Conservation (phyloP, 164 flowering plant species). For the Pachysandra terminalis region DNA sequence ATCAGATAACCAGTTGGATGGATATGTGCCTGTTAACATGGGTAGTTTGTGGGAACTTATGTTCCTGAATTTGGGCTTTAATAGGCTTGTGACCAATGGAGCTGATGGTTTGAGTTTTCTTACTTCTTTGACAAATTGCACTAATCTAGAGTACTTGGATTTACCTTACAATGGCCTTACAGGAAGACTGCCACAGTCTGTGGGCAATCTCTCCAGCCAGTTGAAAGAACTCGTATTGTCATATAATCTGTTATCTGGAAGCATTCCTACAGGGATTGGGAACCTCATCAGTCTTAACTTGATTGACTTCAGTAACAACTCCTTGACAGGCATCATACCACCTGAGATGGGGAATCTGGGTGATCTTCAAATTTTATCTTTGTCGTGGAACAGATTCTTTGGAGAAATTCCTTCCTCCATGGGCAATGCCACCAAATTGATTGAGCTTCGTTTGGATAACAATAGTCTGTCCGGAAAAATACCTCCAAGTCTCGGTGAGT, state of each 20-base stretch:
- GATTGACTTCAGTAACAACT: not conserved
- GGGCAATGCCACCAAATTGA: constrained; percentile 12
- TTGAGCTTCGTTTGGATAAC: not conserved
- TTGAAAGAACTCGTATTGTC: not conserved
- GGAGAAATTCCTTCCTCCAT: constrained; percentile 15
- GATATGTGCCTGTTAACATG: constrained; percentile 5
- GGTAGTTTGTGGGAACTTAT: not conserved
- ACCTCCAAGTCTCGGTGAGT: constrained; percentile 22
- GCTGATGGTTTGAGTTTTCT: constrained; percentile 16
- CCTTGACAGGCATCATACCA: constrained; percentile 18
- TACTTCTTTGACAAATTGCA: constrained; percentile 17
- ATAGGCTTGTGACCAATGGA: constrained; percentile 5
- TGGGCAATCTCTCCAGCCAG: constrained; percentile 16
- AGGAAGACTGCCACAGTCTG: constrained; percentile 16
- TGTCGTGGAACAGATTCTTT: constrained; percentile 12
- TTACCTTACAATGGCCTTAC: constrained; percentile 1
- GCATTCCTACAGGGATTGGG: constrained; percentile 15
- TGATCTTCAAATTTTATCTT: constrained; percentile 1
- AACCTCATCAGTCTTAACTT: constrained; percentile 13
- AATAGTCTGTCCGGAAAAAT: constrained; percentile 22
- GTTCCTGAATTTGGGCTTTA: not conserved
- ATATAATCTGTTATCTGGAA: constrained; percentile 2
- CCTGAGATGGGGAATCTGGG: constrained; percentile 8
- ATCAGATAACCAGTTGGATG: no score
- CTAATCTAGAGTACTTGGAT: not conserved